Evolutionary conservation across 768 basidiomycete genomes (phyloP).

Genomic region (Agrocybe pediades): DNA sequence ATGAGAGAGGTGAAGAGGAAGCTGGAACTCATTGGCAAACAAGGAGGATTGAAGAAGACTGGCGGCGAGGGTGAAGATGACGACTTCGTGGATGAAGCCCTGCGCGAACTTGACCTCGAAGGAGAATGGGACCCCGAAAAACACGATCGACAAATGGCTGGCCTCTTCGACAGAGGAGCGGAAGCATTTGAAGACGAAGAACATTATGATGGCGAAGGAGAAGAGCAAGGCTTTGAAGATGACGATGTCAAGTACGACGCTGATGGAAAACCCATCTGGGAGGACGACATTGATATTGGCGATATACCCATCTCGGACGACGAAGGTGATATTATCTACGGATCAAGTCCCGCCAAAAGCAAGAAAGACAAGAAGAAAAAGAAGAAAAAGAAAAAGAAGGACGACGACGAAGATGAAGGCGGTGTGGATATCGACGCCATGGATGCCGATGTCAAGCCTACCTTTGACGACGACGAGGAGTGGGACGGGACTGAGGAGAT

Average conservation of each 20-base stretch:
- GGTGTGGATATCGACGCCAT: constrained; percentile 63
- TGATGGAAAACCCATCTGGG: constrained; percentile 83
- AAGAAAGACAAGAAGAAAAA: constrained; percentile 28
- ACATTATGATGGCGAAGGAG: constrained; percentile 28
- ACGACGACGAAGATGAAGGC: constrained; percentile 41
- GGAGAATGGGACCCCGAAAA: constrained; percentile 90
- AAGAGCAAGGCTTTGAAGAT: constrained; percentile 28
- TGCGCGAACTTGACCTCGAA: constrained; percentile 80
- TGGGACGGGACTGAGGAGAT: constrained; percentile 92
- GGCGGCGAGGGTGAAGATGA: constrained; percentile 40
- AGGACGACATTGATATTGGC: constrained; percentile 85
- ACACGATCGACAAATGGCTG: constrained; percentile 83
- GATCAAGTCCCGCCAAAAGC: constrained; percentile 11
- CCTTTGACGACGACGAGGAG: constrained; percentile 53
- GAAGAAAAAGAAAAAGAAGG: constrained; percentile 60
- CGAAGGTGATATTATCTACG: constrained; percentile 24
- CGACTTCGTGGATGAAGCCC: constrained; percentile 41
- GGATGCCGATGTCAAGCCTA: constrained; percentile 44
- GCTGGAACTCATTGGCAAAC: constrained; percentile 69
- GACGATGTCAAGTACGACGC: constrained; percentile 39
- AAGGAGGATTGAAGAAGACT: constrained; percentile 59
- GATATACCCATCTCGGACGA: constrained; percentile 51
- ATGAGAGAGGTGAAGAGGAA: constrained; percentile 78
- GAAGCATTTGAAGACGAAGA: constrained; percentile 45
- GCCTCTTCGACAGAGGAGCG: constrained; percentile 48